Percentiles rank a stretch among this genome's conserved stretches.
phyloP scores from a whole-genome alignment of 192 early-diverging fungal genomes.

The Mortierella alpina region DNA sequence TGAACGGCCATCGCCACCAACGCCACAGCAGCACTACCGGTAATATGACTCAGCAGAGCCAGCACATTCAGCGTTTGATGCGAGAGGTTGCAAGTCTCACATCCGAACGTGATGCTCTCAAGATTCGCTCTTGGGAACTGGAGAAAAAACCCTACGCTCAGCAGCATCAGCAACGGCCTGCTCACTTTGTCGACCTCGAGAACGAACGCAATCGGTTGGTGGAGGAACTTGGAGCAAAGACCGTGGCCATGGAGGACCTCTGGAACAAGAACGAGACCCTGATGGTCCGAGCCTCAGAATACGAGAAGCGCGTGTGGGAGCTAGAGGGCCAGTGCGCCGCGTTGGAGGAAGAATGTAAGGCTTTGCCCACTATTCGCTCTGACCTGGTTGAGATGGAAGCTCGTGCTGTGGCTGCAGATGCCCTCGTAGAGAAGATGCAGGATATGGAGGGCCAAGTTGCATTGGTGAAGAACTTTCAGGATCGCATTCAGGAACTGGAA shows the following conservation, averaged over 20 bases:
- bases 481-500: slow-evolving; percentile 48
- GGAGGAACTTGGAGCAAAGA: slow-evolving; percentile 43
- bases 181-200: slow-evolving; percentile 43
- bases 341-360: slow-evolving; percentile 31
- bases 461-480: slow-evolving; percentile 37
- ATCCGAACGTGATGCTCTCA: slow-evolving; percentile 43
- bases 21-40: slow-evolving; percentile 13
- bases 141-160: slow-evolving; percentile 41
- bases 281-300: slow-evolving; percentile 46
- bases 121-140: slow-evolving; percentile 42
- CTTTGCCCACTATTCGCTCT: slow-evolving; percentile 26
- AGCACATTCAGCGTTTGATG: slow-evolving; percentile 35
- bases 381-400: slow-evolving; percentile 48
- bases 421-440: slow-evolving; percentile 38
- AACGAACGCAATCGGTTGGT: slow-evolving; percentile 50
- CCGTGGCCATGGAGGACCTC: slow-evolving; percentile 48
- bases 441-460: slow-evolving; percentile 47
- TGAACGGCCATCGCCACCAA: slow-evolving; percentile 27
- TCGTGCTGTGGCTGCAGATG: slow-evolving; percentile 33
- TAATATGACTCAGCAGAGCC: slow-evolving; percentile 14
- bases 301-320: slow-evolving; percentile 54
- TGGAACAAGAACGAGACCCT: slow-evolving; percentile 53
- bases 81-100: slow-evolving; percentile 29
- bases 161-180: slow-evolving; percentile 38
- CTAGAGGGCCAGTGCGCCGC: slow-evolving; percentile 35